These are phyloP conservation scores for Lactifluus volemus DNA, from an alignment of 768 basidiomycete genomes.

Conservation along the genomic window DNA sequence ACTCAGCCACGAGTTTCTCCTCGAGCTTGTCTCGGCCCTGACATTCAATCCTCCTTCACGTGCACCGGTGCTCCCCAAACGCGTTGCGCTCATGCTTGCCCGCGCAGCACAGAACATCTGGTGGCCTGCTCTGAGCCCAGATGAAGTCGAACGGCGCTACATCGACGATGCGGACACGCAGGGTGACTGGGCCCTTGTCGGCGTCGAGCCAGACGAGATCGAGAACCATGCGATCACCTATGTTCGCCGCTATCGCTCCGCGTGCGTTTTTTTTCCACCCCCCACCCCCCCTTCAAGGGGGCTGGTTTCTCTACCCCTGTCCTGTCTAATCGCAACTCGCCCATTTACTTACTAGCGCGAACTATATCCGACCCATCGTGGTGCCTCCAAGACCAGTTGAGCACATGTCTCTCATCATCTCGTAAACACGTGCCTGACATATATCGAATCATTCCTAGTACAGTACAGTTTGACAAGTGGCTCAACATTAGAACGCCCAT, in stretches of 20 bases:
- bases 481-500: background rate
- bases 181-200: slow-evolving; percentile 79
- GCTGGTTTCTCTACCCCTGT: background rate
- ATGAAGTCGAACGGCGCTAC: slow-evolving; percentile 83
- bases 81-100: slow-evolving; percentile 54
- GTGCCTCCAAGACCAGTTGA: slow-evolving; percentile 14
- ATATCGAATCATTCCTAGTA: background rate
- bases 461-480: background rate
- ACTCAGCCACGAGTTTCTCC: slow-evolving; percentile 71
- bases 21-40: slow-evolving; percentile 69
- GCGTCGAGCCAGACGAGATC: slow-evolving; percentile 73
- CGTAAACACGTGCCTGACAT: background rate
- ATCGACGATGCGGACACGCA: slow-evolving; percentile 68
- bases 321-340: slow-evolving; percentile 8
- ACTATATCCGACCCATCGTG: slow-evolving; percentile 18
- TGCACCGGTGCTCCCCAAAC: slow-evolving; percentile 71
- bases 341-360: slow-evolving; percentile 3
- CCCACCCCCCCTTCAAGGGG: too few relatives aligned
- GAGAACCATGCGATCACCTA: slow-evolving; percentile 87
- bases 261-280: slow-evolving; percentile 44
- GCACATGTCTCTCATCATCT: background rate
- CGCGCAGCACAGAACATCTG: slow-evolving; percentile 59
- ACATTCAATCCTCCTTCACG: slow-evolving; percentile 68
- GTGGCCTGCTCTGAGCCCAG: slow-evolving; percentile 90
- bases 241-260: slow-evolving; percentile 79